These are phyloP conservation scores for Fusarium pseudocircinatum DNA, from an alignment of 2,329 filamentous ascomycete species.

Conservation along the genomic window DNA sequence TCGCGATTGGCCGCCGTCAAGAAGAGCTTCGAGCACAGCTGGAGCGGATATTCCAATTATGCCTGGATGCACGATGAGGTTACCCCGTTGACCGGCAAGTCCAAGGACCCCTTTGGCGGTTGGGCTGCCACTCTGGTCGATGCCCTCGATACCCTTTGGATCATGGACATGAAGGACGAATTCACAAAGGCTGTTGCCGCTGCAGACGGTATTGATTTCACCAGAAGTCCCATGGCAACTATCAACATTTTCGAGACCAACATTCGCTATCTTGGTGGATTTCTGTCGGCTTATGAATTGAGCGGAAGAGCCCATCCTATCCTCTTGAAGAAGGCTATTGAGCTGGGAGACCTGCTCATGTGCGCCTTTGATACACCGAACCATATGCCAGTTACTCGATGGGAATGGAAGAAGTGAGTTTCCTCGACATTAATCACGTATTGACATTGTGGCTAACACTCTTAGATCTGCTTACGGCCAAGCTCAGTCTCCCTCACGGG, in stretches of 20 bases:
- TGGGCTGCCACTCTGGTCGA: constrained; percentile 74
- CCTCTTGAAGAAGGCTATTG: constrained; percentile 68
- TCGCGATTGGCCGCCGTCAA: constrained; percentile 56
- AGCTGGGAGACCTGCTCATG: constrained; percentile 70
- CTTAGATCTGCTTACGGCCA: constrained; percentile 39
- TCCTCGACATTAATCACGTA: neutral
- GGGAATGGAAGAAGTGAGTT: constrained; percentile 43
- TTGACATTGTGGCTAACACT: constrained; percentile 12
- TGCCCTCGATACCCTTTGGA: constrained; percentile 73
- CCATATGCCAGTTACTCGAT: constrained; percentile 61
- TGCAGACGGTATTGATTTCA: constrained; percentile 67
- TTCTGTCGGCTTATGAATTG: constrained; percentile 72
- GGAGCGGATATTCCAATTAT: constrained; percentile 67
- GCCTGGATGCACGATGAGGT: constrained; percentile 73
- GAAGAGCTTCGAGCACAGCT: constrained; percentile 63
- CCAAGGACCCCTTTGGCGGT: constrained; percentile 67
- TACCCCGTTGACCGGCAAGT: constrained; percentile 61
- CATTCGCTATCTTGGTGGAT: constrained; percentile 73
- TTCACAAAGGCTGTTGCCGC: constrained; percentile 70
- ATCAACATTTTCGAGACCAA: constrained; percentile 75
- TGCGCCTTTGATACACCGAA: constrained; percentile 74
- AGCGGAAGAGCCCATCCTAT: constrained; percentile 58
- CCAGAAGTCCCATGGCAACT: constrained; percentile 53
- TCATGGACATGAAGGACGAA: constrained; percentile 71
- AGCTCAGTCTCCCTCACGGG: constrained; percentile 33